Percentiles rank a stretch among this genome's conserved stretches.
Conservation (phyloP, 2,329 filamentous ascomycete species). For the Stenocarpella maydis region DNA sequence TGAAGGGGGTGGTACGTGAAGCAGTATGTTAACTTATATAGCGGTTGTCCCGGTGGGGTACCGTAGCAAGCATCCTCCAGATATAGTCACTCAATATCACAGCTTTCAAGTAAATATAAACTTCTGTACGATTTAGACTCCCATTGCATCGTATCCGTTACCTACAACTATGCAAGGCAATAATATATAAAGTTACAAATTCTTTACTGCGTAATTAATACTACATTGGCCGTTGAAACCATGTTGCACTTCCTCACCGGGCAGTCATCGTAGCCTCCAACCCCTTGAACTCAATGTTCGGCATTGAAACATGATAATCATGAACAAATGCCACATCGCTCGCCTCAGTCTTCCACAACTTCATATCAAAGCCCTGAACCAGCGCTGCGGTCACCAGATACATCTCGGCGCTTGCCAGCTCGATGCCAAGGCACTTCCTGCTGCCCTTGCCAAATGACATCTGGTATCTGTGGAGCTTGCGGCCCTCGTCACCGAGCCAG, state of each 20-base stretch:
- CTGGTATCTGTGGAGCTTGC: conserved; percentile 35
- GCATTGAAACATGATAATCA: conserved; percentile 28
- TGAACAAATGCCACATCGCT: conserved; percentile 24
- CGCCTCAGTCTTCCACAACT: conserved; percentile 24
- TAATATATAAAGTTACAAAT: conserved; percentile 13
- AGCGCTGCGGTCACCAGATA: conserved; percentile 38
- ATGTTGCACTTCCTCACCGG: conserved; percentile 5
- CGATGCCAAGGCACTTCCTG: conserved; percentile 40
- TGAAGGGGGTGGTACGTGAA: too few species aligned
- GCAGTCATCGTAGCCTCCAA: conserved; percentile 21
- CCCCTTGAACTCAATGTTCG: conserved; percentile 22
- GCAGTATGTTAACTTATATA: too few species aligned
- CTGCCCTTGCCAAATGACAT: conserved; percentile 39
- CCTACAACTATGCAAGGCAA: conserved; percentile 14
- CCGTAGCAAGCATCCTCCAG: too few species aligned
- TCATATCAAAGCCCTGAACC: conserved; percentile 39
- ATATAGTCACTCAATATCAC: too few species aligned
- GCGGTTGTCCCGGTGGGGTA: too few species aligned
- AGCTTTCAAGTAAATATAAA: too few species aligned
- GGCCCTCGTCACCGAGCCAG: conserved; percentile 21
- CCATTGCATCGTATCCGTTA: background rate
- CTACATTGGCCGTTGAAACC: background rate
- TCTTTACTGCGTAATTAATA: background rate
- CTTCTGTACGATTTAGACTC: too few species aligned
- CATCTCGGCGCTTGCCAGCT: conserved; percentile 40